A percentile compares a stretch with the other conserved stretches of the same genome.
Conservation (phyloP, 805 yeast species). For the Saturnispora sekii region DNA sequence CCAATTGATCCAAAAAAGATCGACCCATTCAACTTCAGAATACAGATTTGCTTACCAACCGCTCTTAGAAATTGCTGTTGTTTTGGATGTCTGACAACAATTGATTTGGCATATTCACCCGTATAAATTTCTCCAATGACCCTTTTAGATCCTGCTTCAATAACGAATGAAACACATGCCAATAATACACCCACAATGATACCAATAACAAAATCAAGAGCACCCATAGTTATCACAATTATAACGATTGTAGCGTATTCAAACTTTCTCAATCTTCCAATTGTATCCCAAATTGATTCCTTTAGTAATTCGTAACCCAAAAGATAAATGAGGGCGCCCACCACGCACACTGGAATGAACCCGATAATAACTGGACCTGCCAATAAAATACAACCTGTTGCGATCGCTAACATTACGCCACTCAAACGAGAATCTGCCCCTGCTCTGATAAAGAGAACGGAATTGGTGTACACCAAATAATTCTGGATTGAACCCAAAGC, state of each 20-base stretch:
- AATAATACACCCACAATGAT: conserved; percentile 81
- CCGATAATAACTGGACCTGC: conserved; percentile 92
- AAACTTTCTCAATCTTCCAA: conserved; percentile 59
- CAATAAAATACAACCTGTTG: conserved; percentile 72
- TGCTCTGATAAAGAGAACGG: conserved; percentile 82
- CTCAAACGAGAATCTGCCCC: conserved; percentile 89
- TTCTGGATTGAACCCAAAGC: conserved; percentile 82
- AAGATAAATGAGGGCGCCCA: conserved; percentile 82
- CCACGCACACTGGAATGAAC: conserved; percentile 90
- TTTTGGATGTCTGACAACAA: conserved; percentile 82
- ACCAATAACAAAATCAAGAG: conserved; percentile 90
- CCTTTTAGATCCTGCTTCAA: conserved; percentile 78
- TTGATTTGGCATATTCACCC: conserved; percentile 83
- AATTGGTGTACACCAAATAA: conserved; percentile 89
- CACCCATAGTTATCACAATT: conserved; percentile 92
- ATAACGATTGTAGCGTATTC: conserved; percentile 79
- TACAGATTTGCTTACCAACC: conserved; percentile 86
- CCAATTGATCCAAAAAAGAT: conserved; percentile 94
- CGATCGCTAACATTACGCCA: conserved; percentile 79
- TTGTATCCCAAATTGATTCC: conserved; percentile 81
- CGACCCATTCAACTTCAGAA: conserved; percentile 79
- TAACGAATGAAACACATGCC: conserved; percentile 93
- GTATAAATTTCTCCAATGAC: conserved; percentile 75
- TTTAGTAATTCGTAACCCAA: conserved; percentile 83
- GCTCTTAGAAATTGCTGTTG: conserved; percentile 77